Conservation (phyloP, 2,329 filamentous ascomycete species). For the Fusarium verticillioides region DNA sequence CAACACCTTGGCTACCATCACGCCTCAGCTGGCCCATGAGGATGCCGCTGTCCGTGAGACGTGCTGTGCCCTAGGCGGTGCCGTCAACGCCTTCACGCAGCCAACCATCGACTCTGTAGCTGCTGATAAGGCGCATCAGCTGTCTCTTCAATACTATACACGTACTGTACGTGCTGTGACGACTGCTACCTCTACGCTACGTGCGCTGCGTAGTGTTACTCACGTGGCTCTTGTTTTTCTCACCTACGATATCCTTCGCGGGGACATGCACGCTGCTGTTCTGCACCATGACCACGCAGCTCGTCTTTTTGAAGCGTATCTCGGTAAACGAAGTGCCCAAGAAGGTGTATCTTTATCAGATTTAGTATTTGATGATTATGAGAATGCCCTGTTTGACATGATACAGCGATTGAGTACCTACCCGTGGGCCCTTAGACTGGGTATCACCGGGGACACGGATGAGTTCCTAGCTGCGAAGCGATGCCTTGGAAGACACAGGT, state of each 20-base stretch:
- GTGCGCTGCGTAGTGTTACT: conserved; percentile 26
- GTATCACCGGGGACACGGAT: conserved; percentile 1
- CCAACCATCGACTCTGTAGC: conserved; percentile 1
- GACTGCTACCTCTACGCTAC: background rate
- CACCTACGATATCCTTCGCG: conserved; percentile 37
- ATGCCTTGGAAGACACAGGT: conserved; percentile 11
- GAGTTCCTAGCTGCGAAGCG: conserved; percentile 3
- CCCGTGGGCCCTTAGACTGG: conserved; percentile 32
- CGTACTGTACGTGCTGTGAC: conserved; percentile 29
- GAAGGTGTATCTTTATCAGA: conserved; percentile 16
- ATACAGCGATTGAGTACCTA: conserved; percentile 38
- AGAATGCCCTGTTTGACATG: conserved; percentile 34
- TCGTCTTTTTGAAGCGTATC: conserved; percentile 37
- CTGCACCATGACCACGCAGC: conserved; percentile 31
- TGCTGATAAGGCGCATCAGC: conserved; percentile 18
- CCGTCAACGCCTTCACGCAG: conserved; percentile 24
- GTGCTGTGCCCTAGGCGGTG: conserved; percentile 37
- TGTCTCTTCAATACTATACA: conserved; percentile 35
- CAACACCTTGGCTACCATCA: conserved; percentile 31
- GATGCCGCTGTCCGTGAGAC: conserved; percentile 33
- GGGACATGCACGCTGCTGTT: conserved; percentile 29
- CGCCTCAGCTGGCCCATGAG: conserved; percentile 35
- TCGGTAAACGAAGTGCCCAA: conserved; percentile 24
- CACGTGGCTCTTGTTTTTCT: conserved; percentile 38
- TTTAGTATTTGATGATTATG: conserved; percentile 22